These are phyloP conservation scores for Truncatella angustata DNA, from an alignment of 2,329 filamentous ascomycete genomes.

Conservation along the genomic window DNA sequence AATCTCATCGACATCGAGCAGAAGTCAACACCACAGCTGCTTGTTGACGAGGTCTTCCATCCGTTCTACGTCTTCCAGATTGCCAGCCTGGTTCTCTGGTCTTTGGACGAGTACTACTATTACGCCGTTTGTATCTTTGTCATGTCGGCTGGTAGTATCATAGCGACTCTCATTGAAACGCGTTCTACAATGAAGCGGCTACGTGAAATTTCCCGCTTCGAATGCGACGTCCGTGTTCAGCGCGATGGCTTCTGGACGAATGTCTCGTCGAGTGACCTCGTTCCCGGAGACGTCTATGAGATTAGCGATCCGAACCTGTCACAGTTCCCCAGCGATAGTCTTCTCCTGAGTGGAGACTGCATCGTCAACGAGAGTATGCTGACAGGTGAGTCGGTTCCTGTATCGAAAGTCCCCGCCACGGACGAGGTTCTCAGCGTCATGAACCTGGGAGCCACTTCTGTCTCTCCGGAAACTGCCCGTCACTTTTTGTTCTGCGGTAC, in stretches of 20 bases:
- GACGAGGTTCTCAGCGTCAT: slow-evolving; percentile 76
- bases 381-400: slow-evolving; percentile 93
- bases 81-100: slow-evolving; percentile 92
- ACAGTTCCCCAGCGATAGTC: slow-evolving; percentile 88
- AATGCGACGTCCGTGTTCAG: slow-evolving; percentile 91
- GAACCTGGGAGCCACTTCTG: slow-evolving; percentile 75
- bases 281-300: slow-evolving; percentile 95
- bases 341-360: slow-evolving; percentile 89
- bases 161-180: slow-evolving; percentile 86
- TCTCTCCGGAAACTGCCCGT: slow-evolving; percentile 78
- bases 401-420: slow-evolving; percentile 84
- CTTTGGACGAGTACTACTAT: slow-evolving; percentile 94
- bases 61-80: slow-evolving; percentile 99
- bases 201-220: slow-evolving; percentile 88
- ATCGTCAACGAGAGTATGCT: slow-evolving; percentile 99
- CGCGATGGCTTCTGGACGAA: slow-evolving; percentile 76
- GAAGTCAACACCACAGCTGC: slow-evolving; percentile 77
- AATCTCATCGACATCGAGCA: slow-evolving; percentile 94
- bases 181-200: slow-evolving; percentile 87
- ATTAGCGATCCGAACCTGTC: slow-evolving; percentile 87
- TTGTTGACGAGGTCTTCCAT: slow-evolving; percentile 92
- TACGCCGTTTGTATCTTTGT: slow-evolving; percentile 93
- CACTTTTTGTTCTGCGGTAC: slow-evolving; percentile 95
- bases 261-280: slow-evolving; percentile 80
- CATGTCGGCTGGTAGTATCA: slow-evolving; percentile 91